phyloP scores from a whole-genome alignment of 2,329 filamentous ascomycete genomes.

The Fusarium metavorans region DNA sequence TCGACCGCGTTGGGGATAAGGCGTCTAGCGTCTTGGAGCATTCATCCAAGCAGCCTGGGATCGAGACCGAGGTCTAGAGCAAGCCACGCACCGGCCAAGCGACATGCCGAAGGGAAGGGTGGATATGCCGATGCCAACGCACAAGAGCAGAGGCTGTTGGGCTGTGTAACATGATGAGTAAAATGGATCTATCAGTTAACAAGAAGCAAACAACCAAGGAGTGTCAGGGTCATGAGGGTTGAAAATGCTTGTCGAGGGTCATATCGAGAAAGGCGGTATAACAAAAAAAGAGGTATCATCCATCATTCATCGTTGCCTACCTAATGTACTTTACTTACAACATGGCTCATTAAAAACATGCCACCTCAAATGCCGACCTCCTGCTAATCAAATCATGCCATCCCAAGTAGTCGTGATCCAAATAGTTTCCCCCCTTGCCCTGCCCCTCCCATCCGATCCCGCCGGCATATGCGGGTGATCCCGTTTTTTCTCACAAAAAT shows the following conservation, averaged over 20 bases:
- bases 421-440: neutral
- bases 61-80: constrained; percentile 76
- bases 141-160: neutral
- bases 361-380: neutral
- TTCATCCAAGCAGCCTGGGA: constrained; percentile 66
- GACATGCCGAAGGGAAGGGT: neutral
- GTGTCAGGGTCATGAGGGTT: neutral
- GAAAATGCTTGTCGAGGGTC: neutral
- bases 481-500: constrained; percentile 15
- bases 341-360: constrained; percentile 22
- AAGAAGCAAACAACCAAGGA: constrained; percentile 23
- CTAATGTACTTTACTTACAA: neutral
- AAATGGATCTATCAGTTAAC: constrained; percentile 8
- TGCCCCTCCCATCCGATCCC: neutral
- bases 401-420: constrained; percentile 15
- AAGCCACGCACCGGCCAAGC: constrained; percentile 28
- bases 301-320: constrained; percentile 33
- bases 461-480: constrained; percentile 3
- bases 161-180: constrained; percentile 1
- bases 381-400: constrained; percentile 1
- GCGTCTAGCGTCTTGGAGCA: constrained; percentile 70
- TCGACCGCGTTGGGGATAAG: constrained; percentile 69
- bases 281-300: constrained; percentile 36
- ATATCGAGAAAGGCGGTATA: constrained; percentile 22
- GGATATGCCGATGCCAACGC: neutral